Evolutionary conservation across 1,284 basidiomycete genomes (phyloP).

Genomic region (Wolfiporia cocos): DNA sequence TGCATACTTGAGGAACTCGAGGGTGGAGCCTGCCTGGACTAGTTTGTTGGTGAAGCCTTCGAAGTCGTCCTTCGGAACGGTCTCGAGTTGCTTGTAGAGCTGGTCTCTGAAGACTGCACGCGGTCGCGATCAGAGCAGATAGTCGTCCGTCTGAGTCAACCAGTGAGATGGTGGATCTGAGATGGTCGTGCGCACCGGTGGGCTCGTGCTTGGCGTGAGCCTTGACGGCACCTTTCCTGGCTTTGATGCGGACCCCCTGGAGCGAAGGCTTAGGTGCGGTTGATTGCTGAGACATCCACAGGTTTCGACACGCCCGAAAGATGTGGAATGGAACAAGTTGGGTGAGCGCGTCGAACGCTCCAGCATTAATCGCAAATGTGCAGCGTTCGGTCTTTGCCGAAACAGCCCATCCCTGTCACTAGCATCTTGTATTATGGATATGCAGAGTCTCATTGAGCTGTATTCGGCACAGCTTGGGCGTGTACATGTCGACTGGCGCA

Average conservation of each 20-base stretch:
- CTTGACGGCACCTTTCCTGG: slow-evolving; percentile 83
- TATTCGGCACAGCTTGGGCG: no score
- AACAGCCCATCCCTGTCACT: no score
- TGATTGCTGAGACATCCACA: slow-evolving; percentile 86
- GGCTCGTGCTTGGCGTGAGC: slow-evolving; percentile 89
- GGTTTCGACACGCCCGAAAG: slow-evolving; percentile 27
- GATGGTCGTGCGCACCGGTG: slow-evolving; percentile 34
- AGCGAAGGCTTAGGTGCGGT: slow-evolving; percentile 77
- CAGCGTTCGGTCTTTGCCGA: background rate
- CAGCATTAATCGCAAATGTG: no score
- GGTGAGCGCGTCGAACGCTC: slow-evolving; percentile 3
- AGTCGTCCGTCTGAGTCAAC: no score
- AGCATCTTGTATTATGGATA: no score
- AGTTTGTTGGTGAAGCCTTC: slow-evolving; percentile 82
- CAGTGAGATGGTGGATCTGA: slow-evolving; percentile 4
- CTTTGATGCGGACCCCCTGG: slow-evolving; percentile 84
- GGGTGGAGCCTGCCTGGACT: slow-evolving; percentile 84
- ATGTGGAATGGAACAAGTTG: slow-evolving; percentile 21
- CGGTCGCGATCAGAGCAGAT: background rate
- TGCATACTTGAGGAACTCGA: slow-evolving; percentile 95
- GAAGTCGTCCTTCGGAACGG: slow-evolving; percentile 77
- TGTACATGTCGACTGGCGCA: no score
- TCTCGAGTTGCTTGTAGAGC: slow-evolving; percentile 90
- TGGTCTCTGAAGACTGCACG: slow-evolving; percentile 87
- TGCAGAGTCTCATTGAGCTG: no score